Conservation (phyloP, 139 green algal species). For the Auxenochlorella protothecoides region DNA sequence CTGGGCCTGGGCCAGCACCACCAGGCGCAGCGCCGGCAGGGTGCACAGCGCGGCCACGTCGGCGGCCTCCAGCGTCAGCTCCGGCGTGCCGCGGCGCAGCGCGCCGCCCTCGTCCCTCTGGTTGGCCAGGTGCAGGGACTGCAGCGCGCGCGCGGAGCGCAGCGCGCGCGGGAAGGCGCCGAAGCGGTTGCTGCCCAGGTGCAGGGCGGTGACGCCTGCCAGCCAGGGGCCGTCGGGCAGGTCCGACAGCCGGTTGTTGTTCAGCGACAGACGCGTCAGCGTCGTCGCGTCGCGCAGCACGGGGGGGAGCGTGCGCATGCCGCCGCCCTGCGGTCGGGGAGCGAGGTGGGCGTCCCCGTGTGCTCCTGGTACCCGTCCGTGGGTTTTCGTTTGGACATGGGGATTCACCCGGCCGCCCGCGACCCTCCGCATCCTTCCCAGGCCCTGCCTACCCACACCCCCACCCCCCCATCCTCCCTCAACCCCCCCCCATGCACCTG, state of each 20-base stretch:
- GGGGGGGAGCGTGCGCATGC: background rate
- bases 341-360: too few species aligned
- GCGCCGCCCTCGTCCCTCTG: background rate
- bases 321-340: background rate
- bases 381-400: too few species aligned
- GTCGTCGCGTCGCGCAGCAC: background rate
- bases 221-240: conserved; percentile 5
- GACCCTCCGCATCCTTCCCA: too few species aligned
- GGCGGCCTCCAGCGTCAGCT: background rate
- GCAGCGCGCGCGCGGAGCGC: background rate
- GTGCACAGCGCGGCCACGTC: background rate
- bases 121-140: conserved; percentile 8
- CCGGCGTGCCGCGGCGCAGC: background rate
- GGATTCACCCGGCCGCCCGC: too few species aligned
- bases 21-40: background rate
- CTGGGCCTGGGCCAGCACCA: background rate
- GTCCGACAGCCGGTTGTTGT: background rate
- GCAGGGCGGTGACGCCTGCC: background rate
- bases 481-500: background rate
- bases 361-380: too few species aligned
- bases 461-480: too few species aligned
- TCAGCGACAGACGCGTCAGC: conserved; percentile 5
- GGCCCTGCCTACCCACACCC: too few species aligned
- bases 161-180: conserved; percentile 9
- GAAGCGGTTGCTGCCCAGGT: conserved; percentile 17